These are phyloP conservation scores for Aspergillus sojae DNA, from an alignment of 2,329 filamentous ascomycete genomes.

Conservation along the genomic window DNA sequence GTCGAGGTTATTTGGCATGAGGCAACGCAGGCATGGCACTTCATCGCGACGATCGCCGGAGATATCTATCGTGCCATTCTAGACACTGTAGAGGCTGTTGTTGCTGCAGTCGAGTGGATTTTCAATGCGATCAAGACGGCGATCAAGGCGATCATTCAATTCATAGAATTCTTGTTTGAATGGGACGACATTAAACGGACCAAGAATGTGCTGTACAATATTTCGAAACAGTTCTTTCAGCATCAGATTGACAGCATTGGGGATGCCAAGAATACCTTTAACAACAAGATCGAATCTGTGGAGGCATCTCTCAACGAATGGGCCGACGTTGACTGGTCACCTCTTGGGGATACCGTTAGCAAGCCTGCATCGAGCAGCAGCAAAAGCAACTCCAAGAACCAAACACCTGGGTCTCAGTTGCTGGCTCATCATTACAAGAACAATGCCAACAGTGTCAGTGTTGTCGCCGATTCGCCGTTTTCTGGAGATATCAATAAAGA, in stretches of 20 bases:
- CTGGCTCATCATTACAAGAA: conserved; percentile 9
- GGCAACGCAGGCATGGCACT: neutral
- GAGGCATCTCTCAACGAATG: neutral
- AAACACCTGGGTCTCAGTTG: conserved; percentile 7
- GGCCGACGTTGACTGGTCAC: conserved; percentile 7
- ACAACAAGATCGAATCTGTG: neutral
- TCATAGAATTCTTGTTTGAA: conserved; percentile 15
- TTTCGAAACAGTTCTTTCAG: conserved; percentile 8
- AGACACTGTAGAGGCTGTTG: conserved; percentile 16
- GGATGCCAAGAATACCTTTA: neutral
- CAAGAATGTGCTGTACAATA: conserved; percentile 17
- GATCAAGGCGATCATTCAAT: conserved; percentile 11
- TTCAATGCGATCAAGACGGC: conserved; percentile 14
- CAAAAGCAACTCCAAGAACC: neutral
- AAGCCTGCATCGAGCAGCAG: neutral
- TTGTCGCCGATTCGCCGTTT: neutral
- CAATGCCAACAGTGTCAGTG: neutral
- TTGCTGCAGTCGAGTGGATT: conserved; percentile 12
- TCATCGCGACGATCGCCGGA: conserved; percentile 9
- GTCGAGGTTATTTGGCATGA: neutral
- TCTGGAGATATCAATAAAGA: neutral
- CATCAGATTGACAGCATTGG: neutral
- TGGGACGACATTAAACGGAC: conserved; percentile 21
- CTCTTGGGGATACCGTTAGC: neutral
- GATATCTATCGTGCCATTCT: conserved; percentile 16